A percentile compares a stretch with the other conserved stretches of the same genome.
phyloP scores from a whole-genome alignment of 306 rosid species.

The Parietaria judaica region DNA sequence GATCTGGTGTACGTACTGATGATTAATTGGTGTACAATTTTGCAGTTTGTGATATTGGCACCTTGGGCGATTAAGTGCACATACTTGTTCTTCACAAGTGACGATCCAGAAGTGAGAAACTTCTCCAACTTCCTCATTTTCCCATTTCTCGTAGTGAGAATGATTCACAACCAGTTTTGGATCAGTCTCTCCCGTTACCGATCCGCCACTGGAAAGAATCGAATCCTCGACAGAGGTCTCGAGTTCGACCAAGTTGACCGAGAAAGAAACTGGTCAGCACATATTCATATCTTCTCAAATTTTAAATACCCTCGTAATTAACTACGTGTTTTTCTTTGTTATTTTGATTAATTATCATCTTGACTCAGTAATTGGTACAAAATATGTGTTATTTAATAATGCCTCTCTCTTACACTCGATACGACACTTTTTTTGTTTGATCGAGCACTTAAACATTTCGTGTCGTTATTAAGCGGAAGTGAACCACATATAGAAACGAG shows the following conservation, averaged over 20 bases:
- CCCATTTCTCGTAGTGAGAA: conserved; percentile 21
- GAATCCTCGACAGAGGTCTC: conserved; percentile 26
- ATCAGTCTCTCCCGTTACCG: conserved; percentile 26
- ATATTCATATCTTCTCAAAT: too few relatives aligned
- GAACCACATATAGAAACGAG: too few relatives aligned
- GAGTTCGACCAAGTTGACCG: conserved; percentile 35
- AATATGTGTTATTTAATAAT: too few relatives aligned
- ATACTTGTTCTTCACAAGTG: conserved; percentile 12
- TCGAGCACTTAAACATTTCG: too few relatives aligned
- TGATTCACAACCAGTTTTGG: conserved; percentile 32
- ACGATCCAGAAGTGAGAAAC: conserved; percentile 18
- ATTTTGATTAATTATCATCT: too few relatives aligned
- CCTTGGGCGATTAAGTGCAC: conserved; percentile 37
- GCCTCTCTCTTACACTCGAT: too few relatives aligned
- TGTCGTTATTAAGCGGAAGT: too few relatives aligned
- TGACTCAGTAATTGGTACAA: too few relatives aligned
- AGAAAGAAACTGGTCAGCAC: conserved; percentile 23
- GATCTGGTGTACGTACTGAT: too few relatives aligned
- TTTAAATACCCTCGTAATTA: too few relatives aligned
- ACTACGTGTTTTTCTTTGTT: too few relatives aligned
- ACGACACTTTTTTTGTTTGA: too few relatives aligned
- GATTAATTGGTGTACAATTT: not conserved
- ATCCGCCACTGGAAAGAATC: conserved; percentile 18
- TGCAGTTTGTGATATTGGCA: conserved; percentile 50
- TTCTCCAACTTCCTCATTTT: not conserved